Evolutionary conservation across 1,284 basidiomycete species (phyloP), one percentile per base, ranked within the genome.

Genomic region (Phaffia rhodozyma): DNA sequence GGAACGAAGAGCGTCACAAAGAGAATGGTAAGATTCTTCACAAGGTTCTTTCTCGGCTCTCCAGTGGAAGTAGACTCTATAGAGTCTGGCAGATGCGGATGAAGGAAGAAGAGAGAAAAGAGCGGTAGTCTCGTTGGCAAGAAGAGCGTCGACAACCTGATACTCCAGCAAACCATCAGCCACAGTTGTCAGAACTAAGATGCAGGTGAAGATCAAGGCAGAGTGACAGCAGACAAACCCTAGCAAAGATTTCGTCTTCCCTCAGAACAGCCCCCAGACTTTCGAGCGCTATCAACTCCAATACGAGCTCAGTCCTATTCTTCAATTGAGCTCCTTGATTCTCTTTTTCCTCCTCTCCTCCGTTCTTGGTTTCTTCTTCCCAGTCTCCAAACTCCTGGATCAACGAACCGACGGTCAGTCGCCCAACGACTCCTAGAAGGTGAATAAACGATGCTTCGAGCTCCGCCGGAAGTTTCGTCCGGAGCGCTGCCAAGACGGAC

Each of bases 401-500:
- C 11, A 59, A 27, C 16, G 55, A 48, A 9, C 58, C 56, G 3
- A 66, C 38, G 1, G 20, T 32, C 5, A 38, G 52, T 7, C 54
- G 55, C 16, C 54, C 53, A 23, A 61, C 54, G 43, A 47, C 49
- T 3, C 30, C 32, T 18, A 90, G 74, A 63, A 82, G 84, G 0
- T 81, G 70, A 66, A 84, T 78, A 21, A 81, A 75, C 0, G 82
- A 78, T 23, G 80, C 77, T 0, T 79, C 71, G 1, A 81, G 77
- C 21, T 86, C 73, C 3, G 65, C 69, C 0, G 76, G 72, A 0
- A 87, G 76, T 73, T 82, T 77, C 1, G 67, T 66, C 47, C 83
- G 79, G 11, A 86, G 74, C 55, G 78, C 76, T 0, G 71, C 69
- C 71, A 1, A 79, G 72, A 1, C 84, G 84, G 66, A 87, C 78